These are phyloP conservation scores for Posidonia oceanica DNA, from an alignment of 116 monocot species.

Conservation along the genomic window DNA sequence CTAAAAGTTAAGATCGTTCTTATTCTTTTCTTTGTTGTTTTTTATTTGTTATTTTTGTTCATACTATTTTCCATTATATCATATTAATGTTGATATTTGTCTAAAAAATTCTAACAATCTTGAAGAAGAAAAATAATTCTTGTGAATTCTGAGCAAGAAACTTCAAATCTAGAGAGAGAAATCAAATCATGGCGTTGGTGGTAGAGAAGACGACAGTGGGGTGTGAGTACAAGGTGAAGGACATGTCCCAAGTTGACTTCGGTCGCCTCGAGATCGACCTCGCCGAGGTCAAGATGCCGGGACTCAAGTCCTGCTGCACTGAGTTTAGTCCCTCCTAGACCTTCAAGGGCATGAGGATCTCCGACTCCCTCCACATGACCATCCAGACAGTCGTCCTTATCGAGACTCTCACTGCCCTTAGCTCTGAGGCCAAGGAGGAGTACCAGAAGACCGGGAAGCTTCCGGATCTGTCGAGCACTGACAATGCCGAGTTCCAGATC, in stretches of 20 bases:
- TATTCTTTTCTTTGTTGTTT: no score
- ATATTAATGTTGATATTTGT: no score
- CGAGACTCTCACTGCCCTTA: slow-evolving; percentile 76
- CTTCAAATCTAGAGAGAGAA: no score
- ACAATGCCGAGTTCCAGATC: slow-evolving; percentile 89
- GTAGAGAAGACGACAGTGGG: slow-evolving; percentile 81
- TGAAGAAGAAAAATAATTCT: no score
- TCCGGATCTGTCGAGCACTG: slow-evolving; percentile 62
- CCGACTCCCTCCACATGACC: slow-evolving; percentile 92
- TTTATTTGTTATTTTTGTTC: no score
- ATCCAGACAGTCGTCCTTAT: slow-evolving; percentile 96
- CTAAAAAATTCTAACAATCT: no score
- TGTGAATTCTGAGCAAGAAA: no score
- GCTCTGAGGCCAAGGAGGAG: slow-evolving; percentile 85
- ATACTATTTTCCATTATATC: no score
- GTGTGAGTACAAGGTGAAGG: slow-evolving; percentile 91
- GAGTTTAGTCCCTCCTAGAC: slow-evolving; percentile 82
- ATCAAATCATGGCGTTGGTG: slow-evolving; percentile 34
- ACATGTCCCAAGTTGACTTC: slow-evolving; percentile 92
- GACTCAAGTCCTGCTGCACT: slow-evolving; percentile 69
- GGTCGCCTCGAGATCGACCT: slow-evolving; percentile 95
- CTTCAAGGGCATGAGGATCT: slow-evolving; percentile 65
- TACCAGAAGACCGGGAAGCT: slow-evolving; percentile 59
- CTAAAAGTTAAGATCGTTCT: no score
- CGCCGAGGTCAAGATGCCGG: slow-evolving; percentile 94